Conservation (phyloP, 75 land plant species). For the Selaginella moellendorffii region DNA sequence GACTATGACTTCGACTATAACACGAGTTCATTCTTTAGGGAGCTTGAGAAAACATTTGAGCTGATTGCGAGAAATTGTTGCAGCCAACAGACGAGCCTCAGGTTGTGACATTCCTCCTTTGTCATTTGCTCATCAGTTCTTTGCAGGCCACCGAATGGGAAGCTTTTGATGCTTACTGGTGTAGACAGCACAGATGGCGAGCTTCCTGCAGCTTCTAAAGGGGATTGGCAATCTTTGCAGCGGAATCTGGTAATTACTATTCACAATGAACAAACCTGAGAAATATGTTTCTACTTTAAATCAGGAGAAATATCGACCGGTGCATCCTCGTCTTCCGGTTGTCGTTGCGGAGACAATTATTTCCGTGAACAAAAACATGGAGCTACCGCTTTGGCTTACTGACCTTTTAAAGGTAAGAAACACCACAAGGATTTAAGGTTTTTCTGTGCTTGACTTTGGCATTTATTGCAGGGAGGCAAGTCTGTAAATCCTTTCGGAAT, state of each 20-base stretch:
- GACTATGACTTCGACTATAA: too few relatives aligned
- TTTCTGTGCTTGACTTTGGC: neutral
- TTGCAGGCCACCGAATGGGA: neutral
- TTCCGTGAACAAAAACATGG: constrained; percentile 57
- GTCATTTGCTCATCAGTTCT: neutral
- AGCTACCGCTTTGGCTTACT: constrained; percentile 88
- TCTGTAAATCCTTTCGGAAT: constrained; percentile 43
- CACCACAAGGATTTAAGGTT: neutral
- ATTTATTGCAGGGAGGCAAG: constrained; percentile 37
- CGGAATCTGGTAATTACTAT: constrained; percentile 20
- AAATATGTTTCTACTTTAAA: neutral
- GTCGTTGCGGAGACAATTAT: constrained; percentile 83
- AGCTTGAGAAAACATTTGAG: constrained; percentile 60
- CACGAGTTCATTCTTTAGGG: constrained; percentile 33
- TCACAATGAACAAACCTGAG: neutral
- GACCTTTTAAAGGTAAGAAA: constrained; percentile 68
- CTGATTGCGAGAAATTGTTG: constrained; percentile 71
- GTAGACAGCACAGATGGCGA: neutral
- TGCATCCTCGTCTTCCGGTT: constrained; percentile 59
- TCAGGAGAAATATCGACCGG: constrained; percentile 59
- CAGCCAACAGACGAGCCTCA: constrained; percentile 7
- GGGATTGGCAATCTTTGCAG: constrained; percentile 24
- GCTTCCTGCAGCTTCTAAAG: neutral
- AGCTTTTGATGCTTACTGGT: neutral
- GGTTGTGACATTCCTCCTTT: neutral